Conservation (phyloP, 306 rosid genomes). For the Echinosophora koreensis region DNA sequence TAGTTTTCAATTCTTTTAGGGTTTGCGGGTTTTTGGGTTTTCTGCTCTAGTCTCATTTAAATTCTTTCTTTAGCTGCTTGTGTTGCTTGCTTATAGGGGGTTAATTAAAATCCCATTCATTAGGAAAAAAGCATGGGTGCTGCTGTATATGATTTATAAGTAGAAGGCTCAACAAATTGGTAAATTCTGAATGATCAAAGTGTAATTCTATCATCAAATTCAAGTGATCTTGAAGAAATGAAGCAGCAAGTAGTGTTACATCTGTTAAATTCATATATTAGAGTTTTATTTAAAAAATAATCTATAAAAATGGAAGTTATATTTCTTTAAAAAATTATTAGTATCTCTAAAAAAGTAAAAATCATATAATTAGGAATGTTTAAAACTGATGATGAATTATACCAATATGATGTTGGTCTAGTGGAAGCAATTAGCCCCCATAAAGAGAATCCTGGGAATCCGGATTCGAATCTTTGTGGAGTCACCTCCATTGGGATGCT, state of each 20-base stretch:
- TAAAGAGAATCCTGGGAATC: too few species aligned
- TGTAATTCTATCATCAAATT: constrained; percentile 42
- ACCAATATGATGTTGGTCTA: too few species aligned
- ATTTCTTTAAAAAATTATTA: background rate
- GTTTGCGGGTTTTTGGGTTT: constrained; percentile 33
- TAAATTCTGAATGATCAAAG: constrained; percentile 25
- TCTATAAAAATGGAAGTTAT: background rate
- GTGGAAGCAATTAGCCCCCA: too few species aligned
- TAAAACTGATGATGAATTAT: too few species aligned
- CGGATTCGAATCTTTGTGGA: too few species aligned
- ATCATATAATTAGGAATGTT: too few species aligned
- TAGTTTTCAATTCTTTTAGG: constrained; percentile 51
- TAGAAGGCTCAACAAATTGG: constrained; percentile 48
- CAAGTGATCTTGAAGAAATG: constrained; percentile 33
- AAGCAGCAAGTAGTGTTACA: constrained; percentile 26
- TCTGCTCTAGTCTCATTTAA: constrained; percentile 48
- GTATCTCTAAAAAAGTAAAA: background rate
- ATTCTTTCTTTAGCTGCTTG: constrained; percentile 46
- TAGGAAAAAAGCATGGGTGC: constrained; percentile 53
- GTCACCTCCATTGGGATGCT: too few species aligned
- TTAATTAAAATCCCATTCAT: constrained; percentile 50
- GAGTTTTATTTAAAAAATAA: background rate
- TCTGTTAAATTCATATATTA: background rate
- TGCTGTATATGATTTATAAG: constrained; percentile 61
- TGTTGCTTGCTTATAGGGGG: constrained; percentile 48